phyloP scores from a whole-genome alignment of 805 yeast species.

The Myxozyma mucilagina region DNA sequence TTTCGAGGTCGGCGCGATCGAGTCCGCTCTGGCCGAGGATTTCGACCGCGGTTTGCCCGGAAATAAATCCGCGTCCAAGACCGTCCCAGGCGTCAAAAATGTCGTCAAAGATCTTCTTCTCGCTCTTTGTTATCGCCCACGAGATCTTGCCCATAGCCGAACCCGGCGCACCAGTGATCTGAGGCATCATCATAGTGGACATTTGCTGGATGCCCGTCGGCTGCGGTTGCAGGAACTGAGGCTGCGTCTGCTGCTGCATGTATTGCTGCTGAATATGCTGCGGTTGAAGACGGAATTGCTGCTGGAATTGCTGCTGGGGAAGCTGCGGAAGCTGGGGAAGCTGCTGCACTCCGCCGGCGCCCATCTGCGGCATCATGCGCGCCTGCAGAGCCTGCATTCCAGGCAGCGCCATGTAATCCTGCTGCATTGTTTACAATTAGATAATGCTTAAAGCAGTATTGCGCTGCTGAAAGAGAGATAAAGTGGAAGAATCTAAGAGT shows the following conservation, averaged over 20 bases:
- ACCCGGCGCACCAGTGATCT: conserved; percentile 30
- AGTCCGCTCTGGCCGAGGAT: conserved; percentile 91
- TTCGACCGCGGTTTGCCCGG: conserved; percentile 78
- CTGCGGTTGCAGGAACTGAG: conserved; percentile 20
- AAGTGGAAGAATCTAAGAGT: background rate
- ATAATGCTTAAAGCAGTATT: background rate
- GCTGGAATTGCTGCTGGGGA: conserved; percentile 13
- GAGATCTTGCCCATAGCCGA: conserved; percentile 67
- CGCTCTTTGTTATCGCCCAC: conserved; percentile 85
- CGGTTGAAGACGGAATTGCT: conserved; percentile 7
- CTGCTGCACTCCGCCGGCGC: conserved; percentile 14
- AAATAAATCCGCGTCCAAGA: conserved; percentile 62
- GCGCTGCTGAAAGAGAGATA: background rate
- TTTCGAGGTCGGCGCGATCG: conserved; percentile 78
- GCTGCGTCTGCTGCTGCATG: conserved; percentile 5
- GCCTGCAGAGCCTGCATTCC: conserved; percentile 37
- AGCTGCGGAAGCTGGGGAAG: conserved; percentile 12
- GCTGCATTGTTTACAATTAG: background rate
- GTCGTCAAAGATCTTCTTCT: conserved; percentile 79
- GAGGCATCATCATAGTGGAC: conserved; percentile 26
- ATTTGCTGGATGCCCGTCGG: conserved; percentile 52
- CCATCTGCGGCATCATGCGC: conserved; percentile 63
- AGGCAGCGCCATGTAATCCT: conserved; percentile 14
- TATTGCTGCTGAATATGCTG: conserved; percentile 17
- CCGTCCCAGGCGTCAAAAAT: conserved; percentile 88